phyloP scores from a whole-genome alignment of 2,329 filamentous ascomycete genomes.

The Calonectria pseudoreteaudii region DNA sequence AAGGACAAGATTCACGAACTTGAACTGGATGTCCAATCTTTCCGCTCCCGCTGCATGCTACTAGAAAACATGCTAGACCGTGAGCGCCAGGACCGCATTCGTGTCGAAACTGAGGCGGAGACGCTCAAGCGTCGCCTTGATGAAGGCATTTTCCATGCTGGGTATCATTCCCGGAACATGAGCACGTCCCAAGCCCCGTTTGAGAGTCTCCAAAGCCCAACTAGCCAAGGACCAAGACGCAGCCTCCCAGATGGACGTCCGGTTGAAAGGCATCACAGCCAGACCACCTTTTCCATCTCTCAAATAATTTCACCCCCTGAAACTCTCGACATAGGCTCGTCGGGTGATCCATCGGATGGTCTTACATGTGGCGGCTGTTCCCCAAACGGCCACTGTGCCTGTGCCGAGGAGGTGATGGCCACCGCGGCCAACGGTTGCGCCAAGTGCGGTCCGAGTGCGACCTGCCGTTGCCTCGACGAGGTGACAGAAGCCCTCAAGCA shows the following conservation, averaged over 20 bases:
- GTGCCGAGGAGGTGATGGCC: slow-evolving; percentile 69
- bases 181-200: slow-evolving; percentile 42
- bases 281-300: slow-evolving; percentile 65
- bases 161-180: slow-evolving; percentile 43
- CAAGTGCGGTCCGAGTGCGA: slow-evolving; percentile 71
- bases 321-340: slow-evolving; percentile 46
- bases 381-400: slow-evolving; percentile 65
- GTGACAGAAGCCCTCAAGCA: slow-evolving; percentile 63
- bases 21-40: slow-evolving; percentile 75
- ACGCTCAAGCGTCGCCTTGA: slow-evolving; percentile 47
- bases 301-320: slow-evolving; percentile 69
- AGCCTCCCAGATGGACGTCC: slow-evolving; percentile 43
- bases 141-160: slow-evolving; percentile 42
- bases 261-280: slow-evolving; percentile 46
- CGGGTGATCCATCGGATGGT: slow-evolving; percentile 44
- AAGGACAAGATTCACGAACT: slow-evolving; percentile 69
- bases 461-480: slow-evolving; percentile 74
- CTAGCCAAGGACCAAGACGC: slow-evolving; percentile 42
- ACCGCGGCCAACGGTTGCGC: slow-evolving; percentile 70
- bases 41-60: slow-evolving; percentile 70
- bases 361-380: slow-evolving; percentile 69
- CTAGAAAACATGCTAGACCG: slow-evolving; percentile 73
- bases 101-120: slow-evolving; percentile 55
- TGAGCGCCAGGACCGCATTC: slow-evolving; percentile 63
- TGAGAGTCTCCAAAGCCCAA: slow-evolving; percentile 43